A percentile compares a stretch with the other conserved stretches of the same genome.
phyloP scores from a whole-genome alignment of 2,329 filamentous ascomycete species.

The Paraconiothyrium sp. region DNA sequence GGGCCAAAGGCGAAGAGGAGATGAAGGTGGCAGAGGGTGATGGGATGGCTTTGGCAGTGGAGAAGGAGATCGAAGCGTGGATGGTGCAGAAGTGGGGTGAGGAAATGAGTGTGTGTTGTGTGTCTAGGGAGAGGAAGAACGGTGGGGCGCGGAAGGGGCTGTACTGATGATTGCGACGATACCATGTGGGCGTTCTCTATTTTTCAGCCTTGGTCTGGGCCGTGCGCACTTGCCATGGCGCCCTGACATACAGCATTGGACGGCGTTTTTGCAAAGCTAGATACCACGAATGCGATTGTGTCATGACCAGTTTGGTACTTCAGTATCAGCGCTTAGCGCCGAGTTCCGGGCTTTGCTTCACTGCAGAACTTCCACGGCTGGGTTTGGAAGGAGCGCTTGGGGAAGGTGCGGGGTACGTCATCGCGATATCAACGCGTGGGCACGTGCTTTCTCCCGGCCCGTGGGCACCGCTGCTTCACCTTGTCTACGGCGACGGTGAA shows the following conservation, averaged over 20 bases:
- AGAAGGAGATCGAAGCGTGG: constrained; percentile 44
- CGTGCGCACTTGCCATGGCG: background rate
- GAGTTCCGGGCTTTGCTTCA: background rate
- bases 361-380: background rate
- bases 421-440: background rate
- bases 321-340: too few relatives aligned
- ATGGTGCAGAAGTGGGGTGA: constrained; percentile 93
- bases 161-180: constrained; percentile 24
- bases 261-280: background rate
- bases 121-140: constrained; percentile 67
- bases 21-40: constrained; percentile 20
- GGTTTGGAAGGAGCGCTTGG: too few relatives aligned
- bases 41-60: constrained; percentile 32
- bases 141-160: constrained; percentile 32
- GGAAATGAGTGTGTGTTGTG: constrained; percentile 83
- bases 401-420: background rate
- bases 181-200: background rate
- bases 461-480: too few relatives aligned
- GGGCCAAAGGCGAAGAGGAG: constrained; percentile 18
- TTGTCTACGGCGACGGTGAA: too few relatives aligned
- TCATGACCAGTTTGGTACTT: background rate
- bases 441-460: background rate
- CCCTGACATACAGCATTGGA: background rate
- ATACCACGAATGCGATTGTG: background rate
- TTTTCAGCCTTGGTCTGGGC: background rate